Base-by-base conservation (phyloP, 495 filamentous ascomycete genomes). In the Penicillium odoratum region DNA sequence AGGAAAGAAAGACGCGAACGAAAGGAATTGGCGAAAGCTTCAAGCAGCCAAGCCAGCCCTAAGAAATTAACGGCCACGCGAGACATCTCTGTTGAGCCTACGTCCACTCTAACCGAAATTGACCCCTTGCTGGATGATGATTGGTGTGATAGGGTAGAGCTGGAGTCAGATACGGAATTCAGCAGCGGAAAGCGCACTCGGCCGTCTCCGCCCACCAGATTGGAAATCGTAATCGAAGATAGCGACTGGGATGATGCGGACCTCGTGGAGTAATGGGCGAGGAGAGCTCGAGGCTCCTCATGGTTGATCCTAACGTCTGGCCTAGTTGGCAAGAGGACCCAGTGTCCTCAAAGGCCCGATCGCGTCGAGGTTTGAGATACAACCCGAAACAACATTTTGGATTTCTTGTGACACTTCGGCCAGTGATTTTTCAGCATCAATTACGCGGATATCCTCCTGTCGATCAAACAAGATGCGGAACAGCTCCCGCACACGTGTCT, bases 401-500 rank as follows among this genome's bases (percentile, higher is more conserved):
- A 92, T 84, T 56, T 84, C 76, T 54, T 78, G 76, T 28, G 88
- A 82, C 4, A 86, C 82, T 46, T 82, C 78, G 40, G 83, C 74
- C 42, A 86, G 72, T 0, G 80, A 53, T 21, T 68, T 68, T 3
- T 79, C 81, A 2, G 82, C 85, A 73, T 87, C 78, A 44, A 88
- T 70, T 1, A 74, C 55, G 18, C 53, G 58, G 13, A 79, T 71
- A 43, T 77, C 70, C 47, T 70, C 67, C 43, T 76, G 74, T 46
- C 68, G 60, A 44, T 70, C 64, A 31, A 81, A 70, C 13, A 83
- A 56, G 0, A 74, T 68, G 30, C 73, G 64, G 63, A 97, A 98
- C 34, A 93, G 62, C 58, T 87, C 81, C 36, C 90, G 77, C 34
- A 98, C 94, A 28, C 85, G 83, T 34, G 76, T 78, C 70, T 98